phyloP scores from a whole-genome alignment of 148 eudicot species.

The Camellia lanceoleosa region DNA sequence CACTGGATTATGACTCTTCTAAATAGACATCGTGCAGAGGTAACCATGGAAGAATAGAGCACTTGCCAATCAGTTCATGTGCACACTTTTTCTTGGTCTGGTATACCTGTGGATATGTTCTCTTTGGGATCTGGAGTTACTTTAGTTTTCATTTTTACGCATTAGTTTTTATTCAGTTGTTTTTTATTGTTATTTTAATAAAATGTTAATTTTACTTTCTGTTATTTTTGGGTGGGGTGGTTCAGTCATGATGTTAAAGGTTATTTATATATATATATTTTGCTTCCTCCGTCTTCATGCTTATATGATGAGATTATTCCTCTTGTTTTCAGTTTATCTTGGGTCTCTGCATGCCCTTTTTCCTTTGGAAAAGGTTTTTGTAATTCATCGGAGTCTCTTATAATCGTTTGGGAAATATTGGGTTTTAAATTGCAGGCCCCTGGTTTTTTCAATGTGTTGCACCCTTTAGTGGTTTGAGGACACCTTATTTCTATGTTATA shows the following conservation, averaged over 20 bases:
- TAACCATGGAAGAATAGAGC: slow-evolving; percentile 16
- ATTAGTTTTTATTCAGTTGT: not conserved
- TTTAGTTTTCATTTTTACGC: not conserved
- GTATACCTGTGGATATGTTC: not conserved
- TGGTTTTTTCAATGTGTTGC: too few species aligned
- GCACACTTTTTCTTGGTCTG: not conserved
- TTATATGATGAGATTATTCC: too few species aligned
- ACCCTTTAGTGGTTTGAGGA: too few species aligned
- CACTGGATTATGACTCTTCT: slow-evolving; percentile 91
- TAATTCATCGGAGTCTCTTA: not conserved
- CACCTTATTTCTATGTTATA: too few species aligned
- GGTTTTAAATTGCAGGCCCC: too few species aligned
- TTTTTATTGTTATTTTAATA: not conserved
- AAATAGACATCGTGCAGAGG: slow-evolving; percentile 77
- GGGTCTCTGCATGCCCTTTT: too few species aligned
- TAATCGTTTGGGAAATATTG: too few species aligned
- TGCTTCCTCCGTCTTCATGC: too few species aligned
- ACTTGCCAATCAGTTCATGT: not conserved
- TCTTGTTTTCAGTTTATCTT: too few species aligned
- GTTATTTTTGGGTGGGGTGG: not conserved
- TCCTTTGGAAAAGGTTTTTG: not conserved
- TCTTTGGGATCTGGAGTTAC: not conserved
- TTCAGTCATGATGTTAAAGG: not conserved
- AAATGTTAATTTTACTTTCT: not conserved
- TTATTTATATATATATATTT: not conserved